These are phyloP conservation scores for Naegleria lovaniensis DNA, from an alignment of 208 protist genomes.

Conservation along the genomic window DNA sequence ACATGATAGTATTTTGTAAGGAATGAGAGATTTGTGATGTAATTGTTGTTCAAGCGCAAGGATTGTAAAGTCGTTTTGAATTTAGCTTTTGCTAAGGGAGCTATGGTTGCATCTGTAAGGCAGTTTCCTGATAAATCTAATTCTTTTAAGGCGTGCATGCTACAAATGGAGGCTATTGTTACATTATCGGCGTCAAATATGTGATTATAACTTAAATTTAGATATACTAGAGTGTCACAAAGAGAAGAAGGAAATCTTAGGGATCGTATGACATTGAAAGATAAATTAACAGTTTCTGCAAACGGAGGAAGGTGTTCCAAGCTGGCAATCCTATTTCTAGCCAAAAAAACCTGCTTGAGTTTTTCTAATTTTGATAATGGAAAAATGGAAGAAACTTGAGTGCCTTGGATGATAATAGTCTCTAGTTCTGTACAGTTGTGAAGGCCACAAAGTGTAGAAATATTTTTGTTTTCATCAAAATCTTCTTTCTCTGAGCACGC, in stretches of 20 bases:
- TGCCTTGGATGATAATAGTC: neutral
- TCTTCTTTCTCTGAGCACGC: neutral
- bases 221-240: neutral
- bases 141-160: neutral
- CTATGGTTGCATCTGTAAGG: neutral
- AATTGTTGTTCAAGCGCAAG: neutral
- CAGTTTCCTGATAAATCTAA: neutral
- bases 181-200: neutral
- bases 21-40: neutral
- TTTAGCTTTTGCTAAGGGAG: neutral
- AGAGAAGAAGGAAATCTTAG: neutral
- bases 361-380: neutral
- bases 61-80: neutral
- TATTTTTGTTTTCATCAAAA: neutral
- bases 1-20: neutral
- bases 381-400: neutral
- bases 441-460: neutral
- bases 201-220: constrained; percentile 3
- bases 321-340: neutral
- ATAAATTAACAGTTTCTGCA: neutral
- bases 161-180: neutral
- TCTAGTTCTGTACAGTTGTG: neutral
- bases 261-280: neutral
- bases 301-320: neutral
- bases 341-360: neutral